Evolutionary conservation across 2,329 filamentous ascomycete species (phyloP).

Genomic region (Capronia americana): DNA sequence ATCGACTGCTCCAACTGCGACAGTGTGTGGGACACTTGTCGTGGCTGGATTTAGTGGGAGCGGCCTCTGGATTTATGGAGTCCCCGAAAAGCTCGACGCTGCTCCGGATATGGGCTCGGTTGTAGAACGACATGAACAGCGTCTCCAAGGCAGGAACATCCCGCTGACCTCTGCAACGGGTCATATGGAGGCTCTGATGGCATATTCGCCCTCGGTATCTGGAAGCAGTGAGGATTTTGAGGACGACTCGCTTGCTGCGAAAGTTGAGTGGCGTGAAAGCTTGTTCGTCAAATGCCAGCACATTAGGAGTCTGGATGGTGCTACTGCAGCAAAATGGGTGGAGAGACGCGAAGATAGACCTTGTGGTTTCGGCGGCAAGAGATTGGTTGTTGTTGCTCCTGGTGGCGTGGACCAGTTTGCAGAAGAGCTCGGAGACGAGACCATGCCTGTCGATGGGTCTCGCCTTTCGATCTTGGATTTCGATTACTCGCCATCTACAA

Average conservation of each 20-base stretch:
- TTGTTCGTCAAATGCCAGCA: constrained; percentile 72
- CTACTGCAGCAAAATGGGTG: constrained; percentile 76
- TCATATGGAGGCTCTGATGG: constrained; percentile 39
- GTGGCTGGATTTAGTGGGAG: constrained; percentile 74
- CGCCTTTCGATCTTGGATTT: constrained; percentile 77
- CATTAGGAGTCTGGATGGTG: constrained; percentile 68
- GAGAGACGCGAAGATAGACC: constrained; percentile 60
- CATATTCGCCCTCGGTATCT: constrained; percentile 41
- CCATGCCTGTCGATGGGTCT: constrained; percentile 78
- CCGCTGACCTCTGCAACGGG: constrained; percentile 39
- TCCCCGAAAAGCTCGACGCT: constrained; percentile 74
- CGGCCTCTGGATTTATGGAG: constrained; percentile 78
- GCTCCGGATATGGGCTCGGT: constrained; percentile 43
- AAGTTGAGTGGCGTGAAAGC: constrained; percentile 70
- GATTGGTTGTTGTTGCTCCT: constrained; percentile 73
- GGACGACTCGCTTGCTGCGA: constrained; percentile 43
- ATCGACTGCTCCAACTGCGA: constrained; percentile 71
- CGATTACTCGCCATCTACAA: constrained; percentile 65
- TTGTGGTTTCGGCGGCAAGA: constrained; percentile 41
- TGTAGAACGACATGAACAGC: constrained; percentile 38
- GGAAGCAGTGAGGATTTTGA: constrained; percentile 39
- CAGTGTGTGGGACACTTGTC: constrained; percentile 72
- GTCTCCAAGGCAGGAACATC: constrained; percentile 26
- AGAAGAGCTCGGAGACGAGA: constrained; percentile 69
- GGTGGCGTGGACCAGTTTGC: constrained; percentile 67